phyloP scores from a whole-genome alignment of 768 basidiomycete genomes.

The Infundibulicybe gibba region DNA sequence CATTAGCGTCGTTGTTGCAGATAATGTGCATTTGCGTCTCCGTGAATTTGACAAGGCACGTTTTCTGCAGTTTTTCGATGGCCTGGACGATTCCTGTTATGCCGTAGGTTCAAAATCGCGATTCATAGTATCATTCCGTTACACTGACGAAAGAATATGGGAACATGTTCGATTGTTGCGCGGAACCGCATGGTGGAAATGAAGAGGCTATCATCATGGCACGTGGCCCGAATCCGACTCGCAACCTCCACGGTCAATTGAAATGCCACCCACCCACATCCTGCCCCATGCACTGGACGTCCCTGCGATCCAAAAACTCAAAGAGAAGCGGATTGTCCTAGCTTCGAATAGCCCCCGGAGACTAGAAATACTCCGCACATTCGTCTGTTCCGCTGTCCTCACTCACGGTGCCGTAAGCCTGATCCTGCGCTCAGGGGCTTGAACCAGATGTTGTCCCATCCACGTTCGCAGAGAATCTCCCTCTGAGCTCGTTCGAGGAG shows the following conservation, averaged over 20 bases:
- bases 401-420: not conserved
- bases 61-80: conserved; percentile 81
- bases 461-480: conserved; percentile 75
- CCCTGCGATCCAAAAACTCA: conserved; percentile 61
- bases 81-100: conserved; percentile 71
- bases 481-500: conserved; percentile 62
- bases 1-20: conserved; percentile 75
- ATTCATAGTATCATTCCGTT: not conserved
- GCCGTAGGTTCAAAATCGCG: conserved; percentile 1
- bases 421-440: conserved; percentile 26
- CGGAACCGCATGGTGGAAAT: conserved; percentile 52
- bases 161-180: conserved; percentile 54
- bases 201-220: not conserved
- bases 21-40: conserved; percentile 77
- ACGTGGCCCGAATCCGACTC: not conserved
- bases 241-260: conserved; percentile 1
- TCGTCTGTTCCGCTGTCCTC: conserved; percentile 46
- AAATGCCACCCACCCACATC: conserved; percentile 40
- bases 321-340: conserved; percentile 75
- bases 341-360: conserved; percentile 87
- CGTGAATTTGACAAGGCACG: conserved; percentile 78
- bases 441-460: conserved; percentile 40
- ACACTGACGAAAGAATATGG: conserved; percentile 48
- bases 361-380: conserved; percentile 74
- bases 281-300: conserved; percentile 62